Conservation (phyloP, 2,329 filamentous ascomycete genomes). For the Lachnum nothofagi region DNA sequence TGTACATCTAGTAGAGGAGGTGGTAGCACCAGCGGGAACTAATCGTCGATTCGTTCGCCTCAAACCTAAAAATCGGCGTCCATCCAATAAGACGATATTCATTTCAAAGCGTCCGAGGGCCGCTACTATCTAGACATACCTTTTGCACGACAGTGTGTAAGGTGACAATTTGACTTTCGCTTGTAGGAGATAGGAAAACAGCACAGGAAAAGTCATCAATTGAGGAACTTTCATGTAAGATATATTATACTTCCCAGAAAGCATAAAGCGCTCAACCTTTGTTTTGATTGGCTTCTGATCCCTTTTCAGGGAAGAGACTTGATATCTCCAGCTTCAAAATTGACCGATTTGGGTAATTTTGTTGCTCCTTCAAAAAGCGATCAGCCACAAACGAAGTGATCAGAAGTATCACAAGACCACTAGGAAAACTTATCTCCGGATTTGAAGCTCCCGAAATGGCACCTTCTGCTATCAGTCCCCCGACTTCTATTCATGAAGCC, state of each 20-base stretch:
- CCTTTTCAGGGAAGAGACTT: background rate
- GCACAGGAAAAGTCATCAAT: background rate
- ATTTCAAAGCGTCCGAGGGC: slow-evolving; percentile 9
- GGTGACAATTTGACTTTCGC: background rate
- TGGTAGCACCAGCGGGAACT: background rate
- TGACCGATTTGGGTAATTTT: too few relatives aligned
- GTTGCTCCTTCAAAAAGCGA: too few relatives aligned
- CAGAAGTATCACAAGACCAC: background rate
- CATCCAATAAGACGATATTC: slow-evolving; percentile 4
- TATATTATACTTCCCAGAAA: background rate
- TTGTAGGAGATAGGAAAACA: background rate
- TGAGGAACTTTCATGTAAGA: background rate
- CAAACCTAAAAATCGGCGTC: background rate
- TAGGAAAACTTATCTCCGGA: background rate
- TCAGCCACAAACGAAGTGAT: too few relatives aligned
- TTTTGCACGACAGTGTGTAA: background rate
- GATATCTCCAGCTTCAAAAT: background rate
- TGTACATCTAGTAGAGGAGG: too few relatives aligned
- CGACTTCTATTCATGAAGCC: slow-evolving; percentile 10
- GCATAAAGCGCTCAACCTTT: too few relatives aligned
- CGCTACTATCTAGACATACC: background rate
- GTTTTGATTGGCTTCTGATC: too few relatives aligned
- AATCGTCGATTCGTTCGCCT: background rate
- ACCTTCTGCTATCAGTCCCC: slow-evolving; percentile 25
- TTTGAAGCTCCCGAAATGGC: slow-evolving; percentile 18